Conservation (phyloP, 305 asterid genomes). For the Solanum chacoense region DNA sequence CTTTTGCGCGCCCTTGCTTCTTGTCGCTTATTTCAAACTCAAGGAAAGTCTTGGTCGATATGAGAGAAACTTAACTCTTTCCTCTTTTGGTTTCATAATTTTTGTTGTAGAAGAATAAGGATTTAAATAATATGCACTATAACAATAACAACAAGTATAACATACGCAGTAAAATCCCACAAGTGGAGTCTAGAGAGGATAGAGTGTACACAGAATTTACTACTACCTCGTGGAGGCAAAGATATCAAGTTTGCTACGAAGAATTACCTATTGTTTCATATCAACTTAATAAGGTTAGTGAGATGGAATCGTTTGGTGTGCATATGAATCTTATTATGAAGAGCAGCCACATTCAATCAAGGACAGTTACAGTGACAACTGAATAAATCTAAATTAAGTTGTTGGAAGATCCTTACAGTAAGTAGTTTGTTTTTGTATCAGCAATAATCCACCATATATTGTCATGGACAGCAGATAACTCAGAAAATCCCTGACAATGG, state of each 20-base stretch:
- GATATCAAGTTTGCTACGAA: too few species aligned
- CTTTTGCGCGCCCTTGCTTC: too few species aligned
- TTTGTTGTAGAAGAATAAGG: background rate
- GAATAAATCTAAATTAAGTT: too few species aligned
- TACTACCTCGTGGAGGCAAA: background rate
- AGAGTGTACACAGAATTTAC: too few species aligned
- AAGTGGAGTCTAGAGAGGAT: background rate
- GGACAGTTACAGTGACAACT: background rate
- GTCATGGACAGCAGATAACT: constrained; percentile 16
- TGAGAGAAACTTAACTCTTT: background rate
- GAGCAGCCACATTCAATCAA: background rate
- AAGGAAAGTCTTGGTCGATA: background rate
- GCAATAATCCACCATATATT: background rate
- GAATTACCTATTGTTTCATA: too few species aligned
- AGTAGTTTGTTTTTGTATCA: background rate
- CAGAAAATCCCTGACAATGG: constrained; percentile 9
- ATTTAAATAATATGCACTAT: background rate
- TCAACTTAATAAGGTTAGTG: background rate
- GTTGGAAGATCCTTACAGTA: background rate
- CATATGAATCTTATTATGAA: background rate
- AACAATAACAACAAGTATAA: too few species aligned
- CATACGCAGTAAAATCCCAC: background rate
- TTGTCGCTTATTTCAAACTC: too few species aligned
- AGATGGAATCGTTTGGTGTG: background rate
- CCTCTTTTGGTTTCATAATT: background rate